Evolutionary conservation across 768 basidiomycete genomes (phyloP).

Genomic region (Lactifluus subvellereus): DNA sequence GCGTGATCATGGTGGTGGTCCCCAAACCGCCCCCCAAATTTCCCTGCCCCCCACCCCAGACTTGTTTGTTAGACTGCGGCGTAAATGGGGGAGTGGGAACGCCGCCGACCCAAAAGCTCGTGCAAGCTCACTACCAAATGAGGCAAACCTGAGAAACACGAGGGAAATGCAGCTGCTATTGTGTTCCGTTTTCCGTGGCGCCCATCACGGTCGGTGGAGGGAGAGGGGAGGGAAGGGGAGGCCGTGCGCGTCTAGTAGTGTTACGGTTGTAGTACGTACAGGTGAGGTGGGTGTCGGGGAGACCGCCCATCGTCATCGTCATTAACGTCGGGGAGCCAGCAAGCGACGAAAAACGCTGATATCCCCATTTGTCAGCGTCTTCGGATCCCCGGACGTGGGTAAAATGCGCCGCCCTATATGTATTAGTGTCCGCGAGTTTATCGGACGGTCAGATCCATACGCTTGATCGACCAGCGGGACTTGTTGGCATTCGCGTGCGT

Average conservation of each 20-base stretch:
- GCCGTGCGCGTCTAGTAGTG: too few relatives aligned
- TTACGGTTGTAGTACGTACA: too few relatives aligned
- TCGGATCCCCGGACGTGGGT: constrained; percentile 7
- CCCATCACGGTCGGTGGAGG: too few relatives aligned
- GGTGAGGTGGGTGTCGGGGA: not conserved
- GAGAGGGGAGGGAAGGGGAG: too few relatives aligned
- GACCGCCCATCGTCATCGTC: constrained; percentile 1
- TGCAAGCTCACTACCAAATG: not conserved
- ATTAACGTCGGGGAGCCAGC: not conserved
- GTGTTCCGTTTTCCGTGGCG: too few relatives aligned
- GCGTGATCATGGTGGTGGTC: not conserved
- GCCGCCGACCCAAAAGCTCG: not conserved
- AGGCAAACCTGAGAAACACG: constrained; percentile 1
- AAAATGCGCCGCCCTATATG: constrained; percentile 5
- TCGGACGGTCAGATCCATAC: constrained; percentile 12
- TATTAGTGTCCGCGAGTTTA: constrained; percentile 11
- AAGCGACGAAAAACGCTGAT: not conserved
- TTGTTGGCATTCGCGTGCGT: not conserved
- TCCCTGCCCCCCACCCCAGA: not conserved
- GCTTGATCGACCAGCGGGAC: constrained; percentile 7
- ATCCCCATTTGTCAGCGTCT: constrained; percentile 16
- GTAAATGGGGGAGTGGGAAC: not conserved
- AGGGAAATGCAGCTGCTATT: not conserved
- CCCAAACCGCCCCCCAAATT: not conserved
- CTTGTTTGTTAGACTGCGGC: not conserved